These are phyloP conservation scores for Puccinellia tenuiflora DNA, from an alignment of 176 grass and related monocot species.

Conservation along the genomic window DNA sequence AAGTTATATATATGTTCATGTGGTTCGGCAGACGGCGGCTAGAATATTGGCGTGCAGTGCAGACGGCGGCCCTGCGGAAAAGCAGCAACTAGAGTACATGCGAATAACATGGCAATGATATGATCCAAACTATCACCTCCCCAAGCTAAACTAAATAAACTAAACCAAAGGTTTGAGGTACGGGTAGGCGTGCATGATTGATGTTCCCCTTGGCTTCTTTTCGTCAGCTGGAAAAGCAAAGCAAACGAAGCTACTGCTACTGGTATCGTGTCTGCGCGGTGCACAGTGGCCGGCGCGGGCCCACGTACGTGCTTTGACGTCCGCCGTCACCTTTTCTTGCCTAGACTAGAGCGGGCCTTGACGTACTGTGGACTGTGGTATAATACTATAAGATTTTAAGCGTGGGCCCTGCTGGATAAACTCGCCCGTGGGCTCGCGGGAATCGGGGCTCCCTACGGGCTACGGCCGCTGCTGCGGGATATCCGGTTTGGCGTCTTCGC, in stretches of 20 bases:
- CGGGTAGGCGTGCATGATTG: conserved; percentile 27
- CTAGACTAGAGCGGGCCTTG: background rate
- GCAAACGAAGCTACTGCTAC: background rate
- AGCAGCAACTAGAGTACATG: background rate
- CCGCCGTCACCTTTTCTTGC: background rate
- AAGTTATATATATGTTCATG: background rate
- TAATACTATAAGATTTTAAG: background rate
- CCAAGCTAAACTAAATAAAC: background rate
- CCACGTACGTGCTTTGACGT: conserved; percentile 5
- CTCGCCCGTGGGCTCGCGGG: conserved; percentile 19
- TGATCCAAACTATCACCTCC: background rate
- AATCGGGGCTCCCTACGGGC: background rate
- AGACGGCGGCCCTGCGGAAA: background rate
- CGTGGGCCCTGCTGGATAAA: background rate
- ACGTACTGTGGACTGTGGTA: background rate
- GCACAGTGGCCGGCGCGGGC: background rate
- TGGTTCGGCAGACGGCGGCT: background rate
- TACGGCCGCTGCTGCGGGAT: conserved; percentile 7
- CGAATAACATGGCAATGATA: background rate
- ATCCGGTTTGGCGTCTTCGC: background rate
- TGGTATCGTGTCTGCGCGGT: background rate
- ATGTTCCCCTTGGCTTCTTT: no score
- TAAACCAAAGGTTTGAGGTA: background rate
- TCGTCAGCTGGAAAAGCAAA: conserved; percentile 42
- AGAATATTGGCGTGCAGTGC: background rate